These are phyloP conservation scores for Triticum turgidum DNA, from an alignment of 176 grass and related monocot species.

Conservation along the genomic window DNA sequence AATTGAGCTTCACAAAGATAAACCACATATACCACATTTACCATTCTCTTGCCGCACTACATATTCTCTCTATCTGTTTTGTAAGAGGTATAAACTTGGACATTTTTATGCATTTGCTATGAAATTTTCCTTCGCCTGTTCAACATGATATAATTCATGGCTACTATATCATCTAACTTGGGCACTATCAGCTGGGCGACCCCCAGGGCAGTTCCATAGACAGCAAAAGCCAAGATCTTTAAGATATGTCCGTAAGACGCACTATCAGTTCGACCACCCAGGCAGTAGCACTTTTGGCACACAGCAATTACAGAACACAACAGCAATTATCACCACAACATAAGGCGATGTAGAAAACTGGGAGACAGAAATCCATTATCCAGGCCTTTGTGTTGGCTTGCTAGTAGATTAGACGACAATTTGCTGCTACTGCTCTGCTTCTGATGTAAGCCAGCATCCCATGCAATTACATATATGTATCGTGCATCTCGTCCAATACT, in stretches of 20 bases:
- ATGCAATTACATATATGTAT: not conserved
- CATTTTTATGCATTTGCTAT: not conserved
- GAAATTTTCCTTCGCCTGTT: not conserved
- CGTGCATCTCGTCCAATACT: not conserved
- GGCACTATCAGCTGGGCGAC: not conserved
- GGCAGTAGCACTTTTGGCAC: not conserved
- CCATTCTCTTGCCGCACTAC: not conserved
- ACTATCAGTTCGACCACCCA: not conserved
- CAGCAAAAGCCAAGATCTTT: not conserved
- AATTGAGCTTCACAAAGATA: not conserved
- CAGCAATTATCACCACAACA: not conserved
- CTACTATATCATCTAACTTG: not conserved
- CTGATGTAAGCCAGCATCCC: not conserved
- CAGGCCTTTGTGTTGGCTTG: not conserved
- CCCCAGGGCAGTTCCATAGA: not conserved
- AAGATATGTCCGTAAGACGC: not conserved
- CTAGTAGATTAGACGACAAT: not conserved
- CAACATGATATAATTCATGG: not conserved
- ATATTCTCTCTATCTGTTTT: not conserved
- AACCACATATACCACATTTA: not conserved
- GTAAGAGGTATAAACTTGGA: not conserved
- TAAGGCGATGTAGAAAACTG: not conserved
- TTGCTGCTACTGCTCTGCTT: not conserved
- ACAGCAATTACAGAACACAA: not conserved
- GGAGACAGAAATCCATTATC: not conserved